Conservation (phyloP, 805 yeast species). For the Suhomyces sp. region DNA sequence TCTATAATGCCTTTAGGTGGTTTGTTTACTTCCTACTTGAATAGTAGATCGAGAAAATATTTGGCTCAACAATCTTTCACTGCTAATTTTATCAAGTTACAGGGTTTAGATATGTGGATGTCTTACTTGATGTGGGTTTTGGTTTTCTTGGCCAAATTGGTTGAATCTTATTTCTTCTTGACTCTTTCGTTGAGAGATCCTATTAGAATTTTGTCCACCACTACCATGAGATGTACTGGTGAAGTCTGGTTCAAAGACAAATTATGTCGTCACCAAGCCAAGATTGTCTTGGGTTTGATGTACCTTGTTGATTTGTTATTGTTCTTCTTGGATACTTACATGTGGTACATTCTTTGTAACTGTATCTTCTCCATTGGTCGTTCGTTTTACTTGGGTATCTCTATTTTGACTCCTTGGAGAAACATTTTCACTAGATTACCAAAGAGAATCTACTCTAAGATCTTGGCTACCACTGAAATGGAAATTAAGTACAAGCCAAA, state of each 20-base stretch:
- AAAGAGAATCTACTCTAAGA: constrained; percentile 97
- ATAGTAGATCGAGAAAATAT: constrained; percentile 80
- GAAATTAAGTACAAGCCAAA: constrained; percentile 98
- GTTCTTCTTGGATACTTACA: constrained; percentile 97
- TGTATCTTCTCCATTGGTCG: constrained; percentile 95
- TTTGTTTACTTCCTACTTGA: constrained; percentile 87
- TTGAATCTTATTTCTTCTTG: constrained; percentile 92
- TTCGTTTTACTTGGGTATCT: constrained; percentile 97
- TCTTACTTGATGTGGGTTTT: constrained; percentile 88
- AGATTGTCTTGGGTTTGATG: constrained; percentile 90
- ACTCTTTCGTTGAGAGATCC: constrained; percentile 91
- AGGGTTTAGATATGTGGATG: constrained; percentile 93
- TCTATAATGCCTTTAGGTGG: constrained; percentile 97
- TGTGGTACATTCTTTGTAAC: constrained; percentile 97
- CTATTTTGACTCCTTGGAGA: constrained; percentile 99
- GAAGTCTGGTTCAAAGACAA: constrained; percentile 81
- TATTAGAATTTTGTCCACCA: constrained; percentile 80
- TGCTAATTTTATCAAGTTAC: constrained; percentile 78
- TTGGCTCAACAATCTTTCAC: constrained; percentile 95
- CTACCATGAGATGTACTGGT: constrained; percentile 92
- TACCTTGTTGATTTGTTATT: constrained; percentile 86
- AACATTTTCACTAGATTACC: constrained; percentile 97
- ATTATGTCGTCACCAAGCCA: constrained; percentile 84
- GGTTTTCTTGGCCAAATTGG: constrained; percentile 84
- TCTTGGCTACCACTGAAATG: constrained; percentile 98